Evolutionary conservation across 2,329 filamentous ascomycete species (phyloP).

Genomic region (Colletotrichum orbiculare): DNA sequence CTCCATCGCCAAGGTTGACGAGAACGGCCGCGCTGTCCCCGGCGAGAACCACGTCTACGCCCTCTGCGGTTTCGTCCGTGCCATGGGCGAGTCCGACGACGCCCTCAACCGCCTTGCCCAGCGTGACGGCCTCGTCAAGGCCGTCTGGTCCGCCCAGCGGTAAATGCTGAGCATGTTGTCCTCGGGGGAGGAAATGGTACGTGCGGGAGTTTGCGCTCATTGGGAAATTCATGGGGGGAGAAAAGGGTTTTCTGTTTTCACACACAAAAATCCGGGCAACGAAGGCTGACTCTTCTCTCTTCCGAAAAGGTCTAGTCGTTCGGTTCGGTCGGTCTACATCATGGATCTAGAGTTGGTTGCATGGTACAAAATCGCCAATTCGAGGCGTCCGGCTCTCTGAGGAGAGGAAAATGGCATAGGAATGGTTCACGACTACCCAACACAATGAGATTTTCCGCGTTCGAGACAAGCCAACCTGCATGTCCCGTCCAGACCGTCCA

Average conservation of each 20-base stretch:
- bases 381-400: conserved; percentile 57
- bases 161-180: conserved; percentile 52
- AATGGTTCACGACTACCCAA: conserved; percentile 39
- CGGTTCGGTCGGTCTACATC: conserved; percentile 39
- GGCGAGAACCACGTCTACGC: conserved; percentile 98
- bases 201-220: conserved; percentile 3
- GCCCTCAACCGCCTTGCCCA: conserved; percentile 94
- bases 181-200: conserved; percentile 35
- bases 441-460: conserved; percentile 45
- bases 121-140: conserved; percentile 96
- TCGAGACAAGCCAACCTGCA: conserved; percentile 49
- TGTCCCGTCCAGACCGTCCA: conserved; percentile 8
- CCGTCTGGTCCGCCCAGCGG: conserved; percentile 86
- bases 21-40: conserved; percentile 93
- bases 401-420: conserved; percentile 39
- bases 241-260: conserved; percentile 10
- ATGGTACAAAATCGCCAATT: conserved; percentile 46
- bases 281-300: conserved; percentile 13
- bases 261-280: not conserved
- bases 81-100: conserved; percentile 98
- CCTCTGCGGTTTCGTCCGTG: conserved; percentile 96
- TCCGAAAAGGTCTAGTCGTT: conserved; percentile 33
- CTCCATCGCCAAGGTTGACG: conserved; percentile 96
- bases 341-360: conserved; percentile 40
- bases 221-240: conserved; percentile 1